phyloP scores from a whole-genome alignment of 2,329 filamentous ascomycete genomes.

The Calonectria crousiana region DNA sequence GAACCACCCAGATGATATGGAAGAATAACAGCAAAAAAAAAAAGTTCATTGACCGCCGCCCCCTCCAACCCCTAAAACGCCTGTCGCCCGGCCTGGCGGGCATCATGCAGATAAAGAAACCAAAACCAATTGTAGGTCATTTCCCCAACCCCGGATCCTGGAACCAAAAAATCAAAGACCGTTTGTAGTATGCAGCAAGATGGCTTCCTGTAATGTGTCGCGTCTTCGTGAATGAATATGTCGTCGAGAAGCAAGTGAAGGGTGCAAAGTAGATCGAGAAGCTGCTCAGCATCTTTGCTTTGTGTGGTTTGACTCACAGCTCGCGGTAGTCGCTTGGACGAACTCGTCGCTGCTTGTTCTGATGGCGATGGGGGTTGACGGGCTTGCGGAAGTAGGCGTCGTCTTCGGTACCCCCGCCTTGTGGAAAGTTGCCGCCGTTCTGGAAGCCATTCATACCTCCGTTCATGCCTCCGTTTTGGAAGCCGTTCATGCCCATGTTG shows the following conservation, averaged over 20 bases:
- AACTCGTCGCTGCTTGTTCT: constrained; percentile 82
- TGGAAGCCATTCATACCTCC: constrained; percentile 48
- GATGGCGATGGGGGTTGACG: constrained; percentile 92
- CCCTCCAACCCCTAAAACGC: constrained; percentile 32
- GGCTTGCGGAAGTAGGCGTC: constrained; percentile 96
- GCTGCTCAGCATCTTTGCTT: neutral
- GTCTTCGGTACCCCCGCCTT: constrained; percentile 76
- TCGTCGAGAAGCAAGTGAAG: constrained; percentile 10
- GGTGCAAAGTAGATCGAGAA: neutral
- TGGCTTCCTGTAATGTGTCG: constrained; percentile 14
- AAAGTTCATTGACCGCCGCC: constrained; percentile 16
- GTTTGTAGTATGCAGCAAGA: constrained; percentile 10
- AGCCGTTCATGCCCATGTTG: constrained; percentile 52
- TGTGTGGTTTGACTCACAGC: constrained; percentile 62
- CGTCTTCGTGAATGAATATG: neutral
- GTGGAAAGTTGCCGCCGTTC: constrained; percentile 56
- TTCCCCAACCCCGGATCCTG: constrained; percentile 31
- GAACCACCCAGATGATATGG: constrained; percentile 1
- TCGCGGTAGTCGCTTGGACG: constrained; percentile 93
- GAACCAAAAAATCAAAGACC: constrained; percentile 10
- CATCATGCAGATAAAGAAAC: constrained; percentile 25
- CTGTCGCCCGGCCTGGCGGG: constrained; percentile 31
- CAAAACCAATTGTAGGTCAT: neutral
- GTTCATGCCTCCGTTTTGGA: constrained; percentile 45
- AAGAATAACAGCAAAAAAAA: neutral